Evolutionary conservation across 805 yeast species (phyloP).

Genomic region (Monosporozyma unispora): DNA sequence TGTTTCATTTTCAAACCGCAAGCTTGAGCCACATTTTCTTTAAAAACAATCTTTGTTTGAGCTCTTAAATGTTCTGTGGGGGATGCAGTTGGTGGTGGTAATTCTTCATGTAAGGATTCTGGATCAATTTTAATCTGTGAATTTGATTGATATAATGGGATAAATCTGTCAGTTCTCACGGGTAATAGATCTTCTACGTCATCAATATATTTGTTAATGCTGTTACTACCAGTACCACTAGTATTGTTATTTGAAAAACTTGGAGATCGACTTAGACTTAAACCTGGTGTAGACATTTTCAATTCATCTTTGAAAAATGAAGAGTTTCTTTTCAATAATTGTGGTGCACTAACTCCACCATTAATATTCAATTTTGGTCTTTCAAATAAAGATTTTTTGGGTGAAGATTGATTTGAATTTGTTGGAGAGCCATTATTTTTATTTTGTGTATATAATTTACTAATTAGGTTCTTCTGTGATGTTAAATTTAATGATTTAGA

Average conservation of each 20-base stretch:
- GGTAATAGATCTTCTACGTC: conserved; percentile 3
- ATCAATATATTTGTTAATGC: conserved; percentile 2
- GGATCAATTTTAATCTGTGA: conserved; percentile 29
- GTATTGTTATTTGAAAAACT: not conserved
- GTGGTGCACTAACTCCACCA: conserved; percentile 24
- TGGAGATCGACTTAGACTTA: conserved; percentile 8
- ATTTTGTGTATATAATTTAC: not conserved
- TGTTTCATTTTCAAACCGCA: conserved; percentile 82
- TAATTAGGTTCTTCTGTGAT: conserved; percentile 3
- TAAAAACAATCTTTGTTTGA: conserved; percentile 42
- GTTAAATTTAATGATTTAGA: conserved; percentile 23
- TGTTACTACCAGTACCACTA: conserved; percentile 4
- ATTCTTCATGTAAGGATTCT: conserved; percentile 29
- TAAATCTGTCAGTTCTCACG: conserved; percentile 45
- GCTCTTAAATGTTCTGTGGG: conserved; percentile 37
- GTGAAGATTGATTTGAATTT: not conserved
- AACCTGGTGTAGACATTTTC: not conserved
- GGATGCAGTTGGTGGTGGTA: conserved; percentile 40
- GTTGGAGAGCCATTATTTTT: not conserved
- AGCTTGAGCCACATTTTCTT: conserved; percentile 83
- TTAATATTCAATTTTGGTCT: conserved; percentile 21
- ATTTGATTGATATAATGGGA: conserved; percentile 47
- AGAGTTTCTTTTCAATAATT: conserved; percentile 24
- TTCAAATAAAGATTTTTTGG: conserved; percentile 7
- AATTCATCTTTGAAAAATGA: conserved; percentile 27